Evolutionary conservation across 2,329 filamentous ascomycete species (phyloP).

Genomic region (Lasiodiplodia hormozganensis): DNA sequence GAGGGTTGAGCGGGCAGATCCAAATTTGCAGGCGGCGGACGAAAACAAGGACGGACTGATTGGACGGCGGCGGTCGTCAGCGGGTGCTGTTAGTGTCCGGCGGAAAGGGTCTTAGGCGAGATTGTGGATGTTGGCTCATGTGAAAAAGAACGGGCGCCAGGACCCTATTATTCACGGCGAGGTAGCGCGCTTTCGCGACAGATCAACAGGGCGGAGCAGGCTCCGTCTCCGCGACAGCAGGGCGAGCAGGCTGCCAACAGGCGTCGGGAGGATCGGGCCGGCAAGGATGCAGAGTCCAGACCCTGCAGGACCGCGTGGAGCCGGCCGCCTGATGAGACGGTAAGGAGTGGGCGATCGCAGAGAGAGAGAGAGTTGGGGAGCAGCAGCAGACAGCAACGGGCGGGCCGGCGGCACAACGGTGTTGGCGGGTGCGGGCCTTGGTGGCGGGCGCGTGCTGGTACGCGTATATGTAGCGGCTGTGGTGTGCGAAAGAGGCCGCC

Average conservation of each 20-base stretch:
- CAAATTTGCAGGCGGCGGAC: neutral
- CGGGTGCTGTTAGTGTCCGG: neutral
- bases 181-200: neutral
- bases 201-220: neutral
- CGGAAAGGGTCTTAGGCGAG: constrained; percentile 13
- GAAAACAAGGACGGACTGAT: neutral
- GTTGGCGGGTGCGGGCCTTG: neutral
- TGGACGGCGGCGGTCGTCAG: neutral
- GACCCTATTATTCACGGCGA: neutral
- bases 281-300: neutral
- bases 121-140: neutral
- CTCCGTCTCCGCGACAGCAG: neutral
- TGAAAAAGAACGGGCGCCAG: neutral
- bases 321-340: neutral
- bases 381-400: constrained; percentile 7
- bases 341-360: neutral
- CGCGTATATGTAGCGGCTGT: neutral
- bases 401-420: constrained; percentile 17
- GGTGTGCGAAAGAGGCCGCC: neutral
- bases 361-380: neutral
- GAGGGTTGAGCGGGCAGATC: neutral
- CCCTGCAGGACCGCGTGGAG: constrained; percentile 5
- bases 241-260: too few species aligned
- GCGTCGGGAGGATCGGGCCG: constrained; percentile 19
- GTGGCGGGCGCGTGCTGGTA: neutral